These are phyloP conservation scores for Singerocomus inundabilis DNA, from an alignment of 1,284 basidiomycete genomes.

Conservation along the genomic window DNA sequence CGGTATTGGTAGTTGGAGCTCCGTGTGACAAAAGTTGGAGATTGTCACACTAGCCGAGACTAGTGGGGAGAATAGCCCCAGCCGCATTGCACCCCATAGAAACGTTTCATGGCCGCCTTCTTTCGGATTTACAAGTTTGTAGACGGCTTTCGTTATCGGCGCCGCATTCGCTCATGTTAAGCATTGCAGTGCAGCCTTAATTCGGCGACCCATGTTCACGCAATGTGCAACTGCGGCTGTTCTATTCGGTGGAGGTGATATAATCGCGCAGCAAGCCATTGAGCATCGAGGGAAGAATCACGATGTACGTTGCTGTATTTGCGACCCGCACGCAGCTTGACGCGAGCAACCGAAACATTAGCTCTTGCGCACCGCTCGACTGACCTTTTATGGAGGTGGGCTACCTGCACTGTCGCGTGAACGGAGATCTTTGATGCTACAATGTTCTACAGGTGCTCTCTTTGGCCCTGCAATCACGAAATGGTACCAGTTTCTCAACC, in stretches of 20 bases:
- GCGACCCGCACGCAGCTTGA: neutral
- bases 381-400: conserved; percentile 73
- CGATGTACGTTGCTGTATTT: conserved; percentile 50
- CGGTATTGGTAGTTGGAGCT: no score
- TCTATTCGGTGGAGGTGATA: conserved; percentile 76
- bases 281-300: conserved; percentile 66
- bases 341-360: conserved; percentile 29
- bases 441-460: conserved; percentile 46
- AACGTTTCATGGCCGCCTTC: conserved; percentile 26
- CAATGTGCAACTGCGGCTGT: conserved; percentile 67
- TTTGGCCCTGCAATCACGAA: conserved; percentile 73
- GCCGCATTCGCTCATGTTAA: conserved; percentile 5
- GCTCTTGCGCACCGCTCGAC: conserved; percentile 67
- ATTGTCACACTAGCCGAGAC: no score
- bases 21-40: no score
- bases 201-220: conserved; percentile 61
- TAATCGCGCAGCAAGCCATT: conserved; percentile 80
- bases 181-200: conserved; percentile 50
- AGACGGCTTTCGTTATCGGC: neutral
- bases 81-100: neutral
- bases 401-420: conserved; percentile 5
- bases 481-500: conserved; percentile 67
- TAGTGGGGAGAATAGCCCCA: neutral
- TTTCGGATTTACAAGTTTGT: conserved; percentile 34
- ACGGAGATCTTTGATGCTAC: conserved; percentile 9